Percentiles rank a stretch among this genome's conserved stretches.
Evolutionary conservation across 306 rosid genomes (phyloP).

Genomic region (Vigna trinervia): DNA sequence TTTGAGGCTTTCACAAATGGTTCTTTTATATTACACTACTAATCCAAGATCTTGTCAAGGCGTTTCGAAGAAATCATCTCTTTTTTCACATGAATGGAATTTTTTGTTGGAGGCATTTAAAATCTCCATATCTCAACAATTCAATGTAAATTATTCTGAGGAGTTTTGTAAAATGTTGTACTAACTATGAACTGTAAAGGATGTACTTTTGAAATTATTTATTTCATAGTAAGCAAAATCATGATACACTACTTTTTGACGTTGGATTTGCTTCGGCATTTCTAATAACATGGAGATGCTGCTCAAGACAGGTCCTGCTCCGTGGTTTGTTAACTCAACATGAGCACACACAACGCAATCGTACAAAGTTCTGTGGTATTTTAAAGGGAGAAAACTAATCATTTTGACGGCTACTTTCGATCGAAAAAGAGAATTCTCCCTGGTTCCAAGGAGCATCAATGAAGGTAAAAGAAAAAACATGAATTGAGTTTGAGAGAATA

Average conservation of each 20-base stretch:
- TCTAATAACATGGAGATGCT: neutral
- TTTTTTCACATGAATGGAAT: conserved; percentile 31
- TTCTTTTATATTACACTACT: conserved; percentile 27
- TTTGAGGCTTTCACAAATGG: conserved; percentile 44
- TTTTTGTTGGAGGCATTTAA: conserved; percentile 44
- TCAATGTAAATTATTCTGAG: conserved; percentile 38
- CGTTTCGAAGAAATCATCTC: conserved; percentile 31
- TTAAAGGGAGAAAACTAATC: neutral
- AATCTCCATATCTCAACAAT: conserved; percentile 35
- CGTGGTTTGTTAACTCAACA: conserved; percentile 19
- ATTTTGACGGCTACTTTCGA: neutral
- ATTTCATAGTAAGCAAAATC: conserved; percentile 40
- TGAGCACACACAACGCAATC: neutral
- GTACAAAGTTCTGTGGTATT: neutral
- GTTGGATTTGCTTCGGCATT: conserved; percentile 18
- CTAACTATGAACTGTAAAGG: conserved; percentile 49
- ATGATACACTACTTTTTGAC: neutral
- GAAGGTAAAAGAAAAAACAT: neutral
- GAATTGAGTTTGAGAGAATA: neutral
- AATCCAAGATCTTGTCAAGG: conserved; percentile 43
- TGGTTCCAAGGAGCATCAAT: neutral
- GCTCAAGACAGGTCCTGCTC: neutral
- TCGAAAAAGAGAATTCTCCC: neutral
- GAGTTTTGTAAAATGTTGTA: conserved; percentile 44
- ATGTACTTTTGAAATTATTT: conserved; percentile 38